Evolutionary conservation across 768 basidiomycete genomes (phyloP).

Genomic region (Amanita brunnescens): DNA sequence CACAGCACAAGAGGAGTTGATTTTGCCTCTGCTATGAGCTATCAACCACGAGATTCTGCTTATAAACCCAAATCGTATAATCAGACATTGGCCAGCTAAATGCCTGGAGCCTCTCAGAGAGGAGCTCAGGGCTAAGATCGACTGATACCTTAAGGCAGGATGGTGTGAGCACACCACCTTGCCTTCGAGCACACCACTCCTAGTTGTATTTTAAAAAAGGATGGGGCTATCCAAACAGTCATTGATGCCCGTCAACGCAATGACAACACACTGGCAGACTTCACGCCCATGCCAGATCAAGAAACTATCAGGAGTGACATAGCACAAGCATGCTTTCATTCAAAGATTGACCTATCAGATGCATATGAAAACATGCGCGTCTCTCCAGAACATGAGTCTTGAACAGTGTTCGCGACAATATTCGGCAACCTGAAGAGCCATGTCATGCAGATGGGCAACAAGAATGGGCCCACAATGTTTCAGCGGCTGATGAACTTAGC

Average conservation of each 20-base stretch:
- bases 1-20: too few species aligned
- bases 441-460: constrained; percentile 21
- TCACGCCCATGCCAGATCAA: not conserved
- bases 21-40: not conserved
- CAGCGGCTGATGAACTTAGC: constrained; percentile 34
- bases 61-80: not conserved
- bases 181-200: not conserved
- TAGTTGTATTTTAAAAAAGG: too few species aligned
- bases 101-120: not conserved
- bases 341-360: too few species aligned
- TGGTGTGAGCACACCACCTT: not conserved
- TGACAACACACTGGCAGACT: not conserved
- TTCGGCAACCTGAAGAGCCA: too few species aligned
- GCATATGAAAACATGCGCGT: too few species aligned
- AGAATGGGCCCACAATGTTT: constrained; percentile 37
- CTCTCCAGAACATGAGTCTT: too few species aligned
- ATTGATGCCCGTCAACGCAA: constrained; percentile 9
- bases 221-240: constrained; percentile 21
- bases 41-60: not conserved
- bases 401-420: too few species aligned
- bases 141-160: not conserved
- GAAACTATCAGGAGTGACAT: not conserved
- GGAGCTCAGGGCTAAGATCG: not conserved
- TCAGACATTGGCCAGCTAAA: not conserved
- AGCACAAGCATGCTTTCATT: too few species aligned